Base-by-base conservation (phyloP, 1,139 yeast genomes). In the Blastobotrys arbuscula region DNA sequence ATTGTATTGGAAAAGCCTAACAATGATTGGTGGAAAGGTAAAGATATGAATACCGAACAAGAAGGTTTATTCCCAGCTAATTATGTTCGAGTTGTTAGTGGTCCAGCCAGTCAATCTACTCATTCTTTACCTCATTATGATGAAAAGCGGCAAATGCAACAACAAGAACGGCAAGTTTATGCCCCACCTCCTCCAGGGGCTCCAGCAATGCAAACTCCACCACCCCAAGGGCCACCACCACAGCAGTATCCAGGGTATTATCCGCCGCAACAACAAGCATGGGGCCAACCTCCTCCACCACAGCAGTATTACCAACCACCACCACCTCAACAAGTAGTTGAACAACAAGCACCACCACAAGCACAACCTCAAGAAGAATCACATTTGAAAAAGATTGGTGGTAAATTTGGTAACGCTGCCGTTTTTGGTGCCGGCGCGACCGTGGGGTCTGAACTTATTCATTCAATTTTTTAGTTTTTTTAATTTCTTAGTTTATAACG, bases 351-450 rank as follows among this genome's bases (percentile, higher is more conserved):
- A 12, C 60, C 51, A 59, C 68, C 46, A 46, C 65, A 53, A 42
- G 64, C 52, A 39, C 65, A 59, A 54, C 63, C 55, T 45, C 67
- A 58, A 47, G 39, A 35, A 19, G 40, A 44, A 20, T 30, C 47
- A 15, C 65, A 61, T 38, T 63, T 84, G 48, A 81, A 78, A 65
- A 83, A 77, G 64, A 79, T 87, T 59, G 97, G 97, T 18, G 75
- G 86, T 50, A 84, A 86, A 67, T 72, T 90, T 48, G 97, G 97
- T 48, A 83, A 88, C 59, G 97, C 97, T 6, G 95, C 95, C 26
- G 80, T 90, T 52, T 90, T 88, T 58, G 97, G 97, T 68, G 97
- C 97, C 19, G 98, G 98, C 73, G 96, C 97, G 38, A 84, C 97
- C 1, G 74, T 90, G 48, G 97, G 98, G 60, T 77, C 92, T 45